Percentiles rank a stretch among this genome's conserved stretches.
Evolutionary conservation across 495 filamentous ascomycete genomes (phyloP).

Genomic region (Trichoderma asperelloides): DNA sequence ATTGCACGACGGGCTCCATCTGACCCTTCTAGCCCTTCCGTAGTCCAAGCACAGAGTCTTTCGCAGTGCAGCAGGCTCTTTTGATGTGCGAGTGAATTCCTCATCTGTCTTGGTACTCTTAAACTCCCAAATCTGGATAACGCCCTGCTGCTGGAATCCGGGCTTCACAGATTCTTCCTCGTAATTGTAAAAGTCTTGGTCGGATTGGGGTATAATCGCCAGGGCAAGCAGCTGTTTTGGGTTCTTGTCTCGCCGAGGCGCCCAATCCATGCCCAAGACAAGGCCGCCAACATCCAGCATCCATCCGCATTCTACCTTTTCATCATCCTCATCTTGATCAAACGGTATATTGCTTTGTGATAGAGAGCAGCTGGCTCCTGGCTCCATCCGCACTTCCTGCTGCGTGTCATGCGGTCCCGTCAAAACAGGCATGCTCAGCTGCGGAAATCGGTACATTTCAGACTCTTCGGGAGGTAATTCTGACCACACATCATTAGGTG

Average conservation of each 20-base stretch:
- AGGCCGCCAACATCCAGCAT: conserved; percentile 38
- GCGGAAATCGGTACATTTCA: background rate
- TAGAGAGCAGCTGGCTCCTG: background rate
- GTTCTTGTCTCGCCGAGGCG: conserved; percentile 21
- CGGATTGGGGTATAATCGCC: conserved; percentile 33
- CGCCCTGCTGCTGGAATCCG: conserved; percentile 19
- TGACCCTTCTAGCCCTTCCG: conserved; percentile 31
- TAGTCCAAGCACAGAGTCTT: conserved; percentile 29
- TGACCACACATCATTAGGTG: background rate
- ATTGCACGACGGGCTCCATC: conserved; percentile 34
- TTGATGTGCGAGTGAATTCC: conserved; percentile 17
- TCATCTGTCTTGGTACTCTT: conserved; percentile 12
- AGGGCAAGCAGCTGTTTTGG: conserved; percentile 34
- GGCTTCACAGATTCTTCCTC: conserved; percentile 16
- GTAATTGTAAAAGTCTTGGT: conserved; percentile 25
- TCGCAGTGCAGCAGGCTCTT: conserved; percentile 16
- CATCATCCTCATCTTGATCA: conserved; percentile 13
- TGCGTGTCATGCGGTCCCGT: background rate
- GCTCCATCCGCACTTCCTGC: background rate
- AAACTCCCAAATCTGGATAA: conserved; percentile 38
- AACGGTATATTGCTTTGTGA: conserved; percentile 19
- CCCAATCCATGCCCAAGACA: conserved; percentile 35
- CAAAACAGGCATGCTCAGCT: background rate
- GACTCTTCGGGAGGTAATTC: background rate
- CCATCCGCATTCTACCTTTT: conserved; percentile 26